Percentiles rank a stretch among this genome's conserved stretches.
Conservation (phyloP, 1,284 basidiomycete genomes). For the Amylostereum areolatum region DNA sequence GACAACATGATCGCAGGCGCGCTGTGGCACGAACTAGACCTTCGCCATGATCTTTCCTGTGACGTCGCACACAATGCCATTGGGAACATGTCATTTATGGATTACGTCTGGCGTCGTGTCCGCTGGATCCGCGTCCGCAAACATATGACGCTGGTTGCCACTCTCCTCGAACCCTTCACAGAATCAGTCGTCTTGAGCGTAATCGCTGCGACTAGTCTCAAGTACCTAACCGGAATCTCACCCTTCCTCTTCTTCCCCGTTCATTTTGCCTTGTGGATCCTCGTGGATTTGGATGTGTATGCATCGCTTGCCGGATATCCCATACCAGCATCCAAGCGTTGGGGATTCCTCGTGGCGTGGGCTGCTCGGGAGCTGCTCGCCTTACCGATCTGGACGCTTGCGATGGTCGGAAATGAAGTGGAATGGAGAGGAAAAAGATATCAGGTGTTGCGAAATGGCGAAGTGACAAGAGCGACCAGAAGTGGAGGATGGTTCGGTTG, state of each 20-base stretch:
- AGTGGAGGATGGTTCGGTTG: slow-evolving; percentile 14
- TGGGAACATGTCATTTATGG: slow-evolving; percentile 74
- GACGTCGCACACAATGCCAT: slow-evolving; percentile 89
- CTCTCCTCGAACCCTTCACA: slow-evolving; percentile 84
- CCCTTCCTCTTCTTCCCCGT: slow-evolving; percentile 48
- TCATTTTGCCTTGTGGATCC: slow-evolving; percentile 55
- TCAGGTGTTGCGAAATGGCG: slow-evolving; percentile 58
- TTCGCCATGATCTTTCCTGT: slow-evolving; percentile 81
- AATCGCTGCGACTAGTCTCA: slow-evolving; percentile 54
- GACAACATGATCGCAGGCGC: slow-evolving; percentile 92
- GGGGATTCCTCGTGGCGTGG: slow-evolving; percentile 75
- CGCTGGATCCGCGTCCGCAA: slow-evolving; percentile 95
- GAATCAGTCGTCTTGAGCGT: slow-evolving; percentile 72
- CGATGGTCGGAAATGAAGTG: slow-evolving; percentile 75
- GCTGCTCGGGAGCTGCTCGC: slow-evolving; percentile 70
- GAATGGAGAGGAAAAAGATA: slow-evolving; percentile 78
- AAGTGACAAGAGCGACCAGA: slow-evolving; percentile 30
- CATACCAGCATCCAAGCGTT: slow-evolving; percentile 40
- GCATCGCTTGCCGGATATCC: slow-evolving; percentile 67
- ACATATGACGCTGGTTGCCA: slow-evolving; percentile 82
- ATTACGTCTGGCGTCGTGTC: slow-evolving; percentile 81
- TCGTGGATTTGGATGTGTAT: slow-evolving; percentile 70
- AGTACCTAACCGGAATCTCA: slow-evolving; percentile 47
- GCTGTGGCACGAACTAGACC: slow-evolving; percentile 86
- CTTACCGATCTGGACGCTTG: slow-evolving; percentile 80